These are phyloP conservation scores for Hemisphaericaspora lyxosophila DNA, from an alignment of 1,139 yeast genomes.

Conservation along the genomic window DNA sequence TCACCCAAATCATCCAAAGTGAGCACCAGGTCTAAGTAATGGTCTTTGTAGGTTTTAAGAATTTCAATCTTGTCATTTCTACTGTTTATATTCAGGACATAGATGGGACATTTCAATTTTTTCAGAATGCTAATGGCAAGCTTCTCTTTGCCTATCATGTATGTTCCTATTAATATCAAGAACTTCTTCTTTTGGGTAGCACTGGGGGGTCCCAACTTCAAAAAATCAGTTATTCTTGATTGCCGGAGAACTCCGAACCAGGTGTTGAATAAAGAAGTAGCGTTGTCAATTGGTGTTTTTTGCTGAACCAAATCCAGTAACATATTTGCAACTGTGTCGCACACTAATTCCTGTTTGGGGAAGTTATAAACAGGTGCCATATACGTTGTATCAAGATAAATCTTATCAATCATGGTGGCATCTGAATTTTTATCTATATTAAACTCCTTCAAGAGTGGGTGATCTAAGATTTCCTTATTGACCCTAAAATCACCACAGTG, in stretches of 20 bases:
- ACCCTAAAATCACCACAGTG: constrained; percentile 96
- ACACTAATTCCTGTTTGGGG: constrained; percentile 73
- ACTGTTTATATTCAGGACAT: constrained; percentile 48
- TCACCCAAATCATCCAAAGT: constrained; percentile 33
- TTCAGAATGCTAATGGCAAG: constrained; percentile 71
- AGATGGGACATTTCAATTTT: constrained; percentile 49
- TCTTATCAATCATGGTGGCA: constrained; percentile 38
- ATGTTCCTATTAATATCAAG: constrained; percentile 81
- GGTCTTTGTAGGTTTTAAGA: constrained; percentile 35
- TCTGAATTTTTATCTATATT: constrained; percentile 22
- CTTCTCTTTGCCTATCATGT: constrained; percentile 88
- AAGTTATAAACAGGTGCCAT: constrained; percentile 71
- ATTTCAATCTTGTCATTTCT: constrained; percentile 50
- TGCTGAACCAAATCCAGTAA: constrained; percentile 36
- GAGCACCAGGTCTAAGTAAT: constrained; percentile 30
- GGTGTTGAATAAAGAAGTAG: constrained; percentile 27
- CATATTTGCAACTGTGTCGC: constrained; percentile 57
- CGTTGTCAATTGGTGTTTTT: constrained; percentile 10
- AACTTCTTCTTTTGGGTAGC: constrained; percentile 34
- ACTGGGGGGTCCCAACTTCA: constrained; percentile 7
- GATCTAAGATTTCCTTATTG: constrained; percentile 41
- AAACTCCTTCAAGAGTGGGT: constrained; percentile 31
- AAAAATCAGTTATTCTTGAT: constrained; percentile 47
- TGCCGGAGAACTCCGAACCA: constrained; percentile 43
- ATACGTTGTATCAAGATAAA: constrained; percentile 88